Percentiles rank a stretch among this genome's conserved stretches.
phyloP scores from a whole-genome alignment of 352 stramenopile species.

The Globisporangium paroecandrum region DNA sequence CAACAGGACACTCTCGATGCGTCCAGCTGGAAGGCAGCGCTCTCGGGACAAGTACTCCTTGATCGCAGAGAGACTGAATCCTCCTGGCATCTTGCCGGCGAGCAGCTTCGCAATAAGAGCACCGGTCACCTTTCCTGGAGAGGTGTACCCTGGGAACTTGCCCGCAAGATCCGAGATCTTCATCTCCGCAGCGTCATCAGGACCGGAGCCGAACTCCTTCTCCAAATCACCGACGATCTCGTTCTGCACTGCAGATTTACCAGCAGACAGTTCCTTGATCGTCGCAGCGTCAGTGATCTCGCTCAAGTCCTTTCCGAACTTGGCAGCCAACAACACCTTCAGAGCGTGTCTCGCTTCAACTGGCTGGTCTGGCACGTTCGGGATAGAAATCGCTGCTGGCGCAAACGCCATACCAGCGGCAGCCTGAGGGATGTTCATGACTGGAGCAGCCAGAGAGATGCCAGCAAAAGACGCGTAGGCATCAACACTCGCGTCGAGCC shows the following conservation, averaged over 20 bases:
- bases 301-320: slow-evolving; percentile 68
- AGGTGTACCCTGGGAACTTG: slow-evolving; percentile 67
- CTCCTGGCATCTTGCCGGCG: slow-evolving; percentile 76
- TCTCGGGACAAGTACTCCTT: slow-evolving; percentile 70
- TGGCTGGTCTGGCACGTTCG: slow-evolving; percentile 53
- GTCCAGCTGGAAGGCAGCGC: slow-evolving; percentile 63
- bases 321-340: slow-evolving; percentile 69
- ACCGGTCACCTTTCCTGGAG: slow-evolving; percentile 72
- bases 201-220: slow-evolving; percentile 79
- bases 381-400: slow-evolving; percentile 38
- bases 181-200: slow-evolving; percentile 74
- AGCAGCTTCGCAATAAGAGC: slow-evolving; percentile 79
- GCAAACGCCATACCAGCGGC: background rate
- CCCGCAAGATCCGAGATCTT: slow-evolving; percentile 67
- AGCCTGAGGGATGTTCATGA: slow-evolving; percentile 1
- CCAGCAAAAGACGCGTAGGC: slow-evolving; percentile 74
- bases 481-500: slow-evolving; percentile 70
- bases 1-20: slow-evolving; percentile 78
- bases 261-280: slow-evolving; percentile 77
- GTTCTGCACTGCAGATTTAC: slow-evolving; percentile 87
- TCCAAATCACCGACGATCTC: slow-evolving; percentile 85
- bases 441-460: slow-evolving; percentile 45
- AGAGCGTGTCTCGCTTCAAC: slow-evolving; percentile 78
- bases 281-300: slow-evolving; percentile 60
- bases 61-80: slow-evolving; percentile 73